Evolutionary conservation across 352 stramenopile genomes (phyloP).

Genomic region (Globisporangium perplexum): DNA sequence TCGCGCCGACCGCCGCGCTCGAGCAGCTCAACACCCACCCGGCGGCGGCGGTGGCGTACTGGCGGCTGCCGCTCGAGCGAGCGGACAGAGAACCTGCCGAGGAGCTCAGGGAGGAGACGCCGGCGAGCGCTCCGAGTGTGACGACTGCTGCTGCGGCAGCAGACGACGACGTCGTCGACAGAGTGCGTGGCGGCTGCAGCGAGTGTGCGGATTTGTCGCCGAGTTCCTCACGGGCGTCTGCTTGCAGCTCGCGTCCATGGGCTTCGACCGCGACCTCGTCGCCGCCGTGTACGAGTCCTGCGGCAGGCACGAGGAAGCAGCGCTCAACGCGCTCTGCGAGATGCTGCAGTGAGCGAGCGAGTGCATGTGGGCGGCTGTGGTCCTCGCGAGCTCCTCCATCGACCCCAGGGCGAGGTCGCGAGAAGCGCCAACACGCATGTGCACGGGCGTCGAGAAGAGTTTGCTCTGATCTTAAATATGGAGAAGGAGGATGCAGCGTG

Average conservation of each 20-base stretch:
- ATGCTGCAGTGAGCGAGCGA: constrained; percentile 20
- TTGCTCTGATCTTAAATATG: no score
- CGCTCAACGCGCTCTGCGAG: constrained; percentile 49
- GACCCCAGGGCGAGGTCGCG: no score
- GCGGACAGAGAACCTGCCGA: background rate
- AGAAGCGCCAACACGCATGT: no score
- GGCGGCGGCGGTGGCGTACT: constrained; percentile 24
- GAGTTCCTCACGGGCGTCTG: background rate
- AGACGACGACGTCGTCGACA: constrained; percentile 1
- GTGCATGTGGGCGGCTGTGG: no score
- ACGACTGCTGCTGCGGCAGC: background rate
- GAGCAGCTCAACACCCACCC: constrained; percentile 44
- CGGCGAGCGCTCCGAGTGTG: no score
- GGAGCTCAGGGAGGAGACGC: background rate
- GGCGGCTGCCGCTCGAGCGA: constrained; percentile 11
- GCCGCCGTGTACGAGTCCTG: constrained; percentile 57
- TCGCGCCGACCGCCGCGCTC: constrained; percentile 27
- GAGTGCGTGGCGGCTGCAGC: background rate
- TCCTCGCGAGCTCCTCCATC: no score
- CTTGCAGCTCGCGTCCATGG: constrained; percentile 49
- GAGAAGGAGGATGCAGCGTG: no score
- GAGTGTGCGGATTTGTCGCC: background rate
- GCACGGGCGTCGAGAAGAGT: no score
- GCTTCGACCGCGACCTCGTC: constrained; percentile 49
- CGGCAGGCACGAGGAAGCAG: constrained; percentile 39